Percentiles rank a stretch among this genome's conserved stretches.
Evolutionary conservation across 2,329 filamentous ascomycete genomes (phyloP).

Genomic region (Aspergillus hortae): DNA sequence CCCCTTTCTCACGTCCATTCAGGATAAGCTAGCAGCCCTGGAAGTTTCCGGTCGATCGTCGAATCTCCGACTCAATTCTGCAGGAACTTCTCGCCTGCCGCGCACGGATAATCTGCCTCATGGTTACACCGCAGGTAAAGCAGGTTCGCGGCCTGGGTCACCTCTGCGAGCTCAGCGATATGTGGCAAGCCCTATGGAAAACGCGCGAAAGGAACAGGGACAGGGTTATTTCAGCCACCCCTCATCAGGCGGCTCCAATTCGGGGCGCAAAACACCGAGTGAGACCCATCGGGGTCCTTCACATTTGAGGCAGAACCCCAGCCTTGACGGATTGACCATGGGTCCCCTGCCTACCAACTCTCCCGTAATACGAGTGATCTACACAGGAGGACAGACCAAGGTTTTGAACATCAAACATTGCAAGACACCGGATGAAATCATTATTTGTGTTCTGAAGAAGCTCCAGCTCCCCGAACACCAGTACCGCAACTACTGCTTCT

Average conservation of each 20-base stretch:
- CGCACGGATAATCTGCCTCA: slow-evolving; percentile 37
- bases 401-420: slow-evolving; percentile 91
- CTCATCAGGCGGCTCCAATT: slow-evolving; percentile 51
- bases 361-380: slow-evolving; percentile 89
- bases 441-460: slow-evolving; percentile 83
- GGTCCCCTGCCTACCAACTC: slow-evolving; percentile 80
- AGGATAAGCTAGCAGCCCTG: slow-evolving; percentile 82
- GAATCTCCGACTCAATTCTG: slow-evolving; percentile 51
- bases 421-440: slow-evolving; percentile 87
- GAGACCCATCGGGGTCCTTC: slow-evolving; percentile 62
- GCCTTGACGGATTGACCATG: slow-evolving; percentile 81
- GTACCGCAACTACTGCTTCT: slow-evolving; percentile 95
- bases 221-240: slow-evolving; percentile 53
- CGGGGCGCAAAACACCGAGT: slow-evolving; percentile 58
- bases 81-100: slow-evolving; percentile 61
- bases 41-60: slow-evolving; percentile 64
- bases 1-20: slow-evolving; percentile 15
- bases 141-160: slow-evolving; percentile 66
- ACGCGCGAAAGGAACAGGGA: slow-evolving; percentile 47
- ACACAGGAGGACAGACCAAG: slow-evolving; percentile 84
- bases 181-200: slow-evolving; percentile 57
- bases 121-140: slow-evolving; percentile 49
- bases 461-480: slow-evolving; percentile 85
- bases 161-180: slow-evolving; percentile 64
- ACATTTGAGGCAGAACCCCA: slow-evolving; percentile 77